Base-by-base conservation (phyloP, 1,139 yeast genomes). In the Zygosaccharomyces pseudobailii region DNA sequence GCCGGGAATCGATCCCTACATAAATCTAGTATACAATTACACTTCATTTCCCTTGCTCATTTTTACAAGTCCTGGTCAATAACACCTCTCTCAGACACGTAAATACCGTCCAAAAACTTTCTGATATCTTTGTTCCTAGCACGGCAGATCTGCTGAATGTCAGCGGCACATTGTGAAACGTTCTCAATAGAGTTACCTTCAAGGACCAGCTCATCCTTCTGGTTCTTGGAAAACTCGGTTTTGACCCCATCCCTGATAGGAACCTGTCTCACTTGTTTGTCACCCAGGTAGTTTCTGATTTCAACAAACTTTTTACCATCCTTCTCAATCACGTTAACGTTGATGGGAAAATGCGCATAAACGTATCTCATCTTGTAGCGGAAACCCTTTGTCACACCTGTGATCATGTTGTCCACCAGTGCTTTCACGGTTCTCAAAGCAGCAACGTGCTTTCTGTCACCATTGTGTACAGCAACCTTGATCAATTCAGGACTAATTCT, bases 111-210 rank as follows among this genome's bases (percentile, higher is more conserved):
- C 83, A 92, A 87, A 80, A 85, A 92, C 85, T 92, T 92, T 80
- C 98, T 89, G 90, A 94, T 92, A 92, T 94, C 99, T 92, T 94
- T 94, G 95, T 92, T 92, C 83, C 97, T 87, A 72, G 90, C 98
- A 75, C 95, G 85, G 81, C 97, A 90, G 76, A 82, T 82, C 81
- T 94, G 98, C 79, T 92, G 97, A 68, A 92, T 81, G 72, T 90
- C 97, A 68, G 98, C 98, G 76, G 96, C 95, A 70, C 90, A 85
- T 79, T 92, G 98, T 61, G 98, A 92, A 65, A 92, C 98, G 70
- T 82, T 87, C 79, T 92, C 98, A 67, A 92, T 82, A 56, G 97
- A 92, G 95, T 89, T 92, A 77, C 98, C 98, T 63, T 82, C 72
- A 66, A 92, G 79, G 64, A 86, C 74, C 68, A 92, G 81, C 81